Percentiles rank a stretch among this genome's conserved stretches.
These are phyloP conservation scores for Rachicladosporium sp. DNA, from an alignment of 2,329 filamentous ascomycete genomes.

Conservation along the genomic window DNA sequence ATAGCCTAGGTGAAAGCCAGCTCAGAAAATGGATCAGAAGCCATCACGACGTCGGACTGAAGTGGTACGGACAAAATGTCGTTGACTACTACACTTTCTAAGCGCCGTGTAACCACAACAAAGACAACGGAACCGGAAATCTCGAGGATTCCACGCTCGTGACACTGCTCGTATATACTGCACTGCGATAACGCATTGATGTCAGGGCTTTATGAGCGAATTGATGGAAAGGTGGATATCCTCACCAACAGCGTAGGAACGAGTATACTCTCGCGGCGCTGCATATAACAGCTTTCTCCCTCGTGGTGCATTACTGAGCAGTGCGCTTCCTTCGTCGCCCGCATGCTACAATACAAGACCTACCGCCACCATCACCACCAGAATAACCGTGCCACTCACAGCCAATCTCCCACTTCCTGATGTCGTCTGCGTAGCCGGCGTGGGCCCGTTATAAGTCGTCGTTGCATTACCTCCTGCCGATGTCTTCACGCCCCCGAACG, in stretches of 20 bases:
- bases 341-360: too few species aligned
- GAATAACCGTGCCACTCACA: too few species aligned
- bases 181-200: too few species aligned
- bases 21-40: constrained; percentile 25
- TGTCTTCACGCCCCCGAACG: constrained; percentile 14
- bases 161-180: too few species aligned
- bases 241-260: constrained; percentile 33
- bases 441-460: too few species aligned
- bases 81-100: constrained; percentile 31
- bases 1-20: constrained; percentile 27
- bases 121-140: too few species aligned
- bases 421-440: too few species aligned
- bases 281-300: constrained; percentile 22
- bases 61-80: constrained; percentile 24
- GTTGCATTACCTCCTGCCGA: too few species aligned
- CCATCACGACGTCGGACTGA: constrained; percentile 23
- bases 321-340: constrained; percentile 26
- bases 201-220: too few species aligned
- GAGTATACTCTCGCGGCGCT: constrained; percentile 16
- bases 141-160: too few species aligned
- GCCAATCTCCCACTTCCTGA: too few species aligned
- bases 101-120: constrained; percentile 44
- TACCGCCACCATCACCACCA: too few species aligned
- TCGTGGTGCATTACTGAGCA: constrained; percentile 25
- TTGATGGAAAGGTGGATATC: constrained; percentile 35